Percentiles rank a stretch among this genome's conserved stretches.
Conservation (phyloP, 352 stramenopile species). For the Peronospora tabacina region DNA sequence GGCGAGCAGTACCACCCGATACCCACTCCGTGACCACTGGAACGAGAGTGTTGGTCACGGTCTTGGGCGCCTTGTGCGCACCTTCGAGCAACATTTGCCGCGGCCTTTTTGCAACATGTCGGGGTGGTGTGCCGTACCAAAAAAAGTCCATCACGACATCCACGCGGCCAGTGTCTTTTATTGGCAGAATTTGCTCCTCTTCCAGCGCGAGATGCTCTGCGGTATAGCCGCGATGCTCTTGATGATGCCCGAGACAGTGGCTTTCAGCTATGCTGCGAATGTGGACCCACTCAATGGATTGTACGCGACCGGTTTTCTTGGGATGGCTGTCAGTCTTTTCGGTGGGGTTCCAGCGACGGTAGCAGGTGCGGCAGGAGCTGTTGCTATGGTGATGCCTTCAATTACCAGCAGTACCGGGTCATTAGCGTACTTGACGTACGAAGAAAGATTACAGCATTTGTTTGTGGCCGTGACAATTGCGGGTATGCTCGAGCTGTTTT, state of each 20-base stretch:
- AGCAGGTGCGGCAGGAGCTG: slow-evolving; percentile 82
- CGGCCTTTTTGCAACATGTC: slow-evolving; percentile 1
- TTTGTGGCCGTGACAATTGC: slow-evolving; percentile 83
- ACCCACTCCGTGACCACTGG: slow-evolving; percentile 16
- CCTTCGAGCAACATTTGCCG: slow-evolving; percentile 4
- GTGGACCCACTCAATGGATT: slow-evolving; percentile 83
- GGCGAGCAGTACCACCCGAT: slow-evolving; percentile 4
- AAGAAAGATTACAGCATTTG: slow-evolving; percentile 77
- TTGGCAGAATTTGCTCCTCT: slow-evolving; percentile 35
- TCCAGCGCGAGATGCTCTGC: slow-evolving; percentile 76
- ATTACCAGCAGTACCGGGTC: slow-evolving; percentile 51
- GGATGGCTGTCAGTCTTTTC: slow-evolving; percentile 81
- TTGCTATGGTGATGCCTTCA: slow-evolving; percentile 87
- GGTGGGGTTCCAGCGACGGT: slow-evolving; percentile 85
- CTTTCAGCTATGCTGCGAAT: slow-evolving; percentile 89
- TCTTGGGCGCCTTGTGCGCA: slow-evolving; percentile 18
- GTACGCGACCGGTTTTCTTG: slow-evolving; percentile 89
- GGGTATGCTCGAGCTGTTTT: slow-evolving; percentile 78
- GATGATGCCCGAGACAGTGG: slow-evolving; percentile 91
- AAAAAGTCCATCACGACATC: slow-evolving; percentile 24
- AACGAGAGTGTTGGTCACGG: slow-evolving; percentile 29
- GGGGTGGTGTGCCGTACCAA: slow-evolving; percentile 4
- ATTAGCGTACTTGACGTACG: slow-evolving; percentile 49
- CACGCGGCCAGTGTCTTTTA: slow-evolving; percentile 43
- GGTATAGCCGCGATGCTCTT: slow-evolving; percentile 87